These are phyloP conservation scores for Fusarium armeniacum DNA, from an alignment of 2,329 filamentous ascomycete species.

Conservation along the genomic window DNA sequence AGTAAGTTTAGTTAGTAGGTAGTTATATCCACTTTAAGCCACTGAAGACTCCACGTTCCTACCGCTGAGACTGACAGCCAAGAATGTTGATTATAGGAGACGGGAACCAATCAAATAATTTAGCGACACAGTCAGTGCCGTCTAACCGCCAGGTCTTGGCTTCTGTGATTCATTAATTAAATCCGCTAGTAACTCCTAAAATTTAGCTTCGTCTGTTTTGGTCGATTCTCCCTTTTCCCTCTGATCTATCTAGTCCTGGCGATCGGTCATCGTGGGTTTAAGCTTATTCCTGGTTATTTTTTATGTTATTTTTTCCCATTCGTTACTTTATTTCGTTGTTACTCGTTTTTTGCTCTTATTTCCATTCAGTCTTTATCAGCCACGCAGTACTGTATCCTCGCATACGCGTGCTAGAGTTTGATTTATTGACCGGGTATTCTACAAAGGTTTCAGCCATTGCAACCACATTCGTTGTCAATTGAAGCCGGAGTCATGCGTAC, in stretches of 20 bases:
- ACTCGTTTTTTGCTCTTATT: background rate
- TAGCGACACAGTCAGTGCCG: conserved; percentile 1
- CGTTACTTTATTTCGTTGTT: background rate
- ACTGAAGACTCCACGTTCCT: background rate
- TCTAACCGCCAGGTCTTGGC: conserved; percentile 11
- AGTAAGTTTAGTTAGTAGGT: too few species aligned
- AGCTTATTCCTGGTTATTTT: conserved; percentile 9
- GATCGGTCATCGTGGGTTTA: background rate
- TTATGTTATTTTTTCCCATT: background rate
- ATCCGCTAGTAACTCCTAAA: background rate
- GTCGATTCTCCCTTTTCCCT: background rate
- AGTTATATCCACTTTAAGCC: background rate
- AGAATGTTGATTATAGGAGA: background rate
- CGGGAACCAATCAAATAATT: background rate
- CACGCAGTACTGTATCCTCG: background rate
- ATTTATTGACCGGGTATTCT: background rate
- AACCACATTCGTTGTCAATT: conserved; percentile 1
- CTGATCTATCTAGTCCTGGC: background rate
- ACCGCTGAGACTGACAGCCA: background rate
- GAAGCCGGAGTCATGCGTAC: conserved; percentile 31
- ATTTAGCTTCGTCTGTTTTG: background rate
- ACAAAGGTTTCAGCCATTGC: background rate
- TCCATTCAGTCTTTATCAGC: background rate
- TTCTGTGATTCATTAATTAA: background rate
- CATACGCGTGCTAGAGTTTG: background rate